Evolutionary conservation across 2,329 filamentous ascomycete species (phyloP), one percentile per base, ranked within the genome.

Genomic region (Acephala macrosclerotiorum): DNA sequence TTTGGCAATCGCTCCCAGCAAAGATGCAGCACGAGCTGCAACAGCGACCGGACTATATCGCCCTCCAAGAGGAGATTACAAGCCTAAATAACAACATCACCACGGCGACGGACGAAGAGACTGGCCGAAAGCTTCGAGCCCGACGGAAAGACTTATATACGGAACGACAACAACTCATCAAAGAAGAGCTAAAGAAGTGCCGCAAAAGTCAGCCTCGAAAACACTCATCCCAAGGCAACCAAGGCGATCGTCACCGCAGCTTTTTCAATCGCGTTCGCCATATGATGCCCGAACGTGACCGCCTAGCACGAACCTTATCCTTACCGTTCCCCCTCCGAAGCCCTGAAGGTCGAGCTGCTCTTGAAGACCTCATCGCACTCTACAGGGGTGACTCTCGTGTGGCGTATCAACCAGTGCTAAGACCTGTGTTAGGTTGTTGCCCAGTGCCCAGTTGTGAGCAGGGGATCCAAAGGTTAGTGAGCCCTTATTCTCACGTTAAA

Each of bases 241-340:
- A 60, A 57, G 25, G 45, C 47, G 60, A 66, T 51, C 51, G 58
- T 22, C 20, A 65, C 14, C 26, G 53, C 45, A 11, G 2, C 59
- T 66, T 51, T 64, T 68, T 57, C n/a, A 57, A 55, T 38, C 56
- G 57, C 40, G 55, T 67, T 35, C 47, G 47, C 59, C 36, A 64
- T 35, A 63, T 66, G 20, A 58, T 57, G 7, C 61, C 61, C 38
- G 26, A 63, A 53, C 61, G 61, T 58, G 29, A 66, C 36, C 47
- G 57, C 38, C 57, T 66, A 18, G 56, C 61, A 63, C 42, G 35
- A 26, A 64, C 58, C 18, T 59, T 65, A 7, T 20, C 57, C n/a
- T 35, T 49, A 36, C 45, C 22, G 3, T 29, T 51, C 33, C 16
- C n/a, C 47, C 58, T 66, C 56, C 60, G 26, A 1, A 66, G 64